A percentile compares a stretch with the other conserved stretches of the same genome.
Conservation (phyloP, 345 rosid genomes). For the Salix suchowensis region DNA sequence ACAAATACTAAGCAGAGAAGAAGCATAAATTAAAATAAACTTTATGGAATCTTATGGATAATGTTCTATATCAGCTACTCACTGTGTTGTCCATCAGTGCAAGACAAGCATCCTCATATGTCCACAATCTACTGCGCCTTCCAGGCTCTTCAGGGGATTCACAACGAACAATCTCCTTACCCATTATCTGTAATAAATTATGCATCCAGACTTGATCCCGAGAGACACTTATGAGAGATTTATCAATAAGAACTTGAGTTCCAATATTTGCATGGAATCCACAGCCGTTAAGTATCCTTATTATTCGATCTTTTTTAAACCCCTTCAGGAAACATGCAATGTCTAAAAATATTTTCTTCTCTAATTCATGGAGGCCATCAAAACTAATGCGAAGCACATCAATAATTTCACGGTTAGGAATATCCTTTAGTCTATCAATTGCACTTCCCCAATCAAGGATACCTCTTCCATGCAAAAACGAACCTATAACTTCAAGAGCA, state of each 20-base stretch:
- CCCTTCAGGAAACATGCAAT: conserved; percentile 6
- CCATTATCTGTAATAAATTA: conserved; percentile 1
- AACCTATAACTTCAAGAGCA: conserved; percentile 15
- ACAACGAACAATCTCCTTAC: background rate
- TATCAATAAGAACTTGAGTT: no score
- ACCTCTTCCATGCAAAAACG: background rate
- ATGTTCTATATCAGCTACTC: no score
- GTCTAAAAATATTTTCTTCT: conserved; percentile 7
- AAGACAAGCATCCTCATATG: background rate
- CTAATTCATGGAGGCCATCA: background rate
- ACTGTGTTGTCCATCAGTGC: background rate
- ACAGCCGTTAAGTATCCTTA: background rate
- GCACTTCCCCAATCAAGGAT: conserved; percentile 1
- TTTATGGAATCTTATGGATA: no score
- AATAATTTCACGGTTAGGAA: background rate
- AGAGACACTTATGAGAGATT: no score
- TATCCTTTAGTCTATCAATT: background rate
- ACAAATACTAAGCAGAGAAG: no score
- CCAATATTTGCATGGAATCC: background rate
- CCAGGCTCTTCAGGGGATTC: conserved; percentile 2
- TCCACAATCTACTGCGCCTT: conserved; percentile 1
- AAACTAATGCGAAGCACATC: conserved; percentile 5
- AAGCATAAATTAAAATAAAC: no score
- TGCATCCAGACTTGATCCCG: no score
- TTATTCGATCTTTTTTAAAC: background rate